phyloP scores from a whole-genome alignment of 345 rosid species.

The Pugionium dolabratum region DNA sequence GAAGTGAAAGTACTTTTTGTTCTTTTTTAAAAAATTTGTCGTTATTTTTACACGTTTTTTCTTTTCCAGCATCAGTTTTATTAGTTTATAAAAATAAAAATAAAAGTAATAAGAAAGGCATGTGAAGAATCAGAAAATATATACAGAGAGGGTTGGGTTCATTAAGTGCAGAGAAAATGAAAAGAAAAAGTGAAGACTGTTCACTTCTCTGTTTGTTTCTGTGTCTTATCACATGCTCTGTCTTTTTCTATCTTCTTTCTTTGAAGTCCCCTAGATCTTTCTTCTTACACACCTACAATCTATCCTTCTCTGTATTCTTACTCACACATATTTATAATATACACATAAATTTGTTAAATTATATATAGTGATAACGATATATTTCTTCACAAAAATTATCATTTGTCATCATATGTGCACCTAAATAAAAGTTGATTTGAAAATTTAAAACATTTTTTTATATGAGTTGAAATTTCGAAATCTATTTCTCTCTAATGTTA shows the following conservation, averaged over 20 bases:
- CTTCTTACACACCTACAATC: slow-evolving; percentile 41
- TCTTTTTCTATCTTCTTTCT: slow-evolving; percentile 12
- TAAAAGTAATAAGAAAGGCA: slow-evolving; percentile 20
- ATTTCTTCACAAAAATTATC: too few relatives aligned
- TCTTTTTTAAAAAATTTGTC: neutral
- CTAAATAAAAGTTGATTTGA: too few relatives aligned
- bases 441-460: too few relatives aligned
- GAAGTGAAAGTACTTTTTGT: slow-evolving; percentile 41
- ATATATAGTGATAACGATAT: too few relatives aligned
- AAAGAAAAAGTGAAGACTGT: slow-evolving; percentile 26
- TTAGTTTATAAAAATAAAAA: neutral
- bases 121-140: slow-evolving; percentile 42
- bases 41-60: slow-evolving; percentile 20
- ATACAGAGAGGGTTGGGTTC: slow-evolving; percentile 36
- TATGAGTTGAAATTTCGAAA: too few relatives aligned
- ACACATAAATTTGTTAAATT: too few relatives aligned
- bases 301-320: slow-evolving; percentile 22
- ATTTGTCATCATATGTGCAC: too few relatives aligned
- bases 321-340: neutral
- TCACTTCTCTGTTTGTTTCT: too few relatives aligned
- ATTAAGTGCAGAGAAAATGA: slow-evolving; percentile 28
- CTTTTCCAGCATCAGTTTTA: neutral
- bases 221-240: too few relatives aligned
- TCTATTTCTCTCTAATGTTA: too few relatives aligned
- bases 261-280: slow-evolving; percentile 41